These are phyloP conservation scores for Cucurbita moschata DNA, from an alignment of 306 rosid genomes.

Conservation along the genomic window DNA sequence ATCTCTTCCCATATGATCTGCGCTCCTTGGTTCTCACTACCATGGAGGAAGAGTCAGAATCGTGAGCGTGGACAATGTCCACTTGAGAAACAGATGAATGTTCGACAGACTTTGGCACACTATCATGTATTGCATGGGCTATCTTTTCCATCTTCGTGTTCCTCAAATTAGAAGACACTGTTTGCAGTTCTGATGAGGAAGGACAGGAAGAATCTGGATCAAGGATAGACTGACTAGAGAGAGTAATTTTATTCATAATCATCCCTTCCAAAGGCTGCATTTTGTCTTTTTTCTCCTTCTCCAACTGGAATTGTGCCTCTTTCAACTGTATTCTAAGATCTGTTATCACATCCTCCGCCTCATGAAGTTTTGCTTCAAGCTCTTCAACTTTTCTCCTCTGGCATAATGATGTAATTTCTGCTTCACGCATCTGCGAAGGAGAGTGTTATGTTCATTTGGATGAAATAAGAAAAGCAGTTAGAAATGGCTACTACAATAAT, in stretches of 20 bases:
- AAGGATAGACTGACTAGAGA: background rate
- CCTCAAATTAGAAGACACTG: conserved; percentile 17
- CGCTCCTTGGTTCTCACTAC: conserved; percentile 61
- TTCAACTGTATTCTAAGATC: conserved; percentile 56
- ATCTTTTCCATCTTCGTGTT: conserved; percentile 6
- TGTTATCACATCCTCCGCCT: conserved; percentile 61
- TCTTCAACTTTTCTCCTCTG: conserved; percentile 40
- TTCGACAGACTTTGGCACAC: background rate
- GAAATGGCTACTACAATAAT: background rate
- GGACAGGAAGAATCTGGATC: background rate
- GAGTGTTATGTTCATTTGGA: background rate
- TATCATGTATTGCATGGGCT: background rate
- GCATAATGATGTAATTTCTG: conserved; percentile 27
- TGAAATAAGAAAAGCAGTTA: background rate
- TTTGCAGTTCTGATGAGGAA: conserved; percentile 14
- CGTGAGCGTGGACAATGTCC: conserved; percentile 20
- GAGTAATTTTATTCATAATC: conserved; percentile 5
- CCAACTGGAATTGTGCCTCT: conserved; percentile 23
- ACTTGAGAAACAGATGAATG: conserved; percentile 18
- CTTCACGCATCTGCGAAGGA: conserved; percentile 38
- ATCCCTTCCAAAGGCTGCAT: conserved; percentile 15
- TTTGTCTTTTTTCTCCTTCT: conserved; percentile 28
- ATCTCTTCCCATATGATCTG: conserved; percentile 55
- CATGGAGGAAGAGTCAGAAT: conserved; percentile 53
- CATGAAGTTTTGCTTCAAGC: conserved; percentile 59